Percentiles rank a stretch among this genome's conserved stretches.
Evolutionary conservation across 2,329 filamentous ascomycete species (phyloP).

Genomic region (Curvularia sp.): DNA sequence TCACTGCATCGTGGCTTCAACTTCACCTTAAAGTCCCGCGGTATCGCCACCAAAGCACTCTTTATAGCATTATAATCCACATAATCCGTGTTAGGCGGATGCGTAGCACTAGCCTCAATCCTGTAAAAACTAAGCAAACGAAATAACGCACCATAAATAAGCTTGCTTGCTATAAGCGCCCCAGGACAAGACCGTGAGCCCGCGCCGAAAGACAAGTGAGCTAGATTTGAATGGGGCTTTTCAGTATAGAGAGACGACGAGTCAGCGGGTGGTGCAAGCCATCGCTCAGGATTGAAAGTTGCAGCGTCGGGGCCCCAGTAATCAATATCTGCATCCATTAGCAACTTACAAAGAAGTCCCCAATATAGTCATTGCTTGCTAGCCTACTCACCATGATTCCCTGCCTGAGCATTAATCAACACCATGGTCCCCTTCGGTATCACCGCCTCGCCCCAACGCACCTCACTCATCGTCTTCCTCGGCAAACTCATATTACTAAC

Average conservation of each 20-base stretch:
- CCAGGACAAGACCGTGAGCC: constrained; percentile 61
- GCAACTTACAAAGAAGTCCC: not conserved
- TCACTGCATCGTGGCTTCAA: constrained; percentile 59
- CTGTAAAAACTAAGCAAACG: constrained; percentile 59
- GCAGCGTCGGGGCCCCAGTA: constrained; percentile 58
- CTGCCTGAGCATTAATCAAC: constrained; percentile 63
- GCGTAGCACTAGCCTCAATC: constrained; percentile 56
- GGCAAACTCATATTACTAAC: constrained; percentile 62
- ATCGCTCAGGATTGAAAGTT: constrained; percentile 59
- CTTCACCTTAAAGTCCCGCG: constrained; percentile 64
- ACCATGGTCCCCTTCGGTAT: constrained; percentile 63
- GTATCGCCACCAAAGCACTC: constrained; percentile 66
- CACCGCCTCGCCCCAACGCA: constrained; percentile 60
- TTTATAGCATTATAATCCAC: constrained; percentile 69
- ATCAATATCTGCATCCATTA: constrained; percentile 56
- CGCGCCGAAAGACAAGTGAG: constrained; percentile 61
- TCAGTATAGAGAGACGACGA: constrained; percentile 9
- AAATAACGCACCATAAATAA: constrained; percentile 59
- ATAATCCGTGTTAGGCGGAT: constrained; percentile 67
- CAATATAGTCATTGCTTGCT: constrained; percentile 23
- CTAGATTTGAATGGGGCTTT: constrained; percentile 33
- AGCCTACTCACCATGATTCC: constrained; percentile 55
- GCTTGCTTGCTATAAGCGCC: constrained; percentile 58
- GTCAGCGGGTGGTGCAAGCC: constrained; percentile 43
- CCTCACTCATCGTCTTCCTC: constrained; percentile 58